phyloP scores from a whole-genome alignment of 2,329 filamentous ascomycete genomes.

The Colletotrichum salicis region DNA sequence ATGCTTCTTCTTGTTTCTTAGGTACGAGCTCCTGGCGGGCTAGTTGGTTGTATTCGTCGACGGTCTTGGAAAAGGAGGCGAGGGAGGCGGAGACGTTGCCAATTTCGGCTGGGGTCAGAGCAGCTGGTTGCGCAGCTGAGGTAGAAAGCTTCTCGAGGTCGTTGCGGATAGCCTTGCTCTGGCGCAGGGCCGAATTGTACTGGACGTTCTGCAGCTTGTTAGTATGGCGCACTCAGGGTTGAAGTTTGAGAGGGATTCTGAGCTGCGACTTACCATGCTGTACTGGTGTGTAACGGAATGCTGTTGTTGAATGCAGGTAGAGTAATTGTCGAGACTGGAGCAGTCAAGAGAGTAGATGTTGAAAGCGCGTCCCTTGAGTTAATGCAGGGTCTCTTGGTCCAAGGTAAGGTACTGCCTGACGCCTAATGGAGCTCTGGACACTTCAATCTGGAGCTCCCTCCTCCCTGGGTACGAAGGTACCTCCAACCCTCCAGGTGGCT shows the following conservation, averaged over 20 bases:
- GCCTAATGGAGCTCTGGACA: conserved; percentile 9
- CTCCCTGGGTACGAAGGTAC: not conserved
- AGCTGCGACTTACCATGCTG: conserved; percentile 22
- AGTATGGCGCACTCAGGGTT: not conserved
- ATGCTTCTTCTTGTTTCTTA: conserved; percentile 91
- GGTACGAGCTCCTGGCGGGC: conserved; percentile 89
- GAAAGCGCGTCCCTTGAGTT: not conserved
- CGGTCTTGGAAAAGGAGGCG: conserved; percentile 83
- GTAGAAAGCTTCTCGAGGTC: conserved; percentile 78
- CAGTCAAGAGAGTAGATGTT: not conserved
- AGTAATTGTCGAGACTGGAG: not conserved
- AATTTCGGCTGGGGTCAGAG: conserved; percentile 65
- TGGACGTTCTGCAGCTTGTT: conserved; percentile 75
- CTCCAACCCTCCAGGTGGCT: conserved; percentile 24
- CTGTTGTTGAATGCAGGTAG: not conserved
- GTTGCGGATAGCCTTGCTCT: conserved; percentile 81
- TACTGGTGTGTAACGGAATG: not conserved
- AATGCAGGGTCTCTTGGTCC: conserved; percentile 12
- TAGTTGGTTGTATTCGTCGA: conserved; percentile 90
- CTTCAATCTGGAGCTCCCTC: conserved; percentile 17
- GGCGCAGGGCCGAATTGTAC: conserved; percentile 87
- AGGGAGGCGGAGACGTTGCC: conserved; percentile 83
- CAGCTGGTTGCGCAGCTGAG: conserved; percentile 66
- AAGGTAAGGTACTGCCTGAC: not conserved
- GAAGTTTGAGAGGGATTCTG: not conserved